Conservation (phyloP, 495 filamentous ascomycete genomes). For the Articulospora tetracladia region DNA sequence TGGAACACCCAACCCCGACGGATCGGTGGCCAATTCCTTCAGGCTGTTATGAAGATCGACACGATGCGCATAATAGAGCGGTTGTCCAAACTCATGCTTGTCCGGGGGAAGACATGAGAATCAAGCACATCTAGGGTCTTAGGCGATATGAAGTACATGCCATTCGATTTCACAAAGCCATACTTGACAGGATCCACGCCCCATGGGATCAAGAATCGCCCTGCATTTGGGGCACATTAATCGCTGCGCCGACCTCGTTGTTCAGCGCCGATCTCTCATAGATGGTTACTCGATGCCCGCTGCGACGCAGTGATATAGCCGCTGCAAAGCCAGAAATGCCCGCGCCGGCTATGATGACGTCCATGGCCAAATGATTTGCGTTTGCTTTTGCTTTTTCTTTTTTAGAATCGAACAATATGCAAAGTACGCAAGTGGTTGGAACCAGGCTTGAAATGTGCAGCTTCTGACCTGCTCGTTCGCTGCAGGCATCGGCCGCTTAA, state of each 20-base stretch:
- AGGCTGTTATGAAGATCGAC: constrained; percentile 48
- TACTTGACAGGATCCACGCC: constrained; percentile 35
- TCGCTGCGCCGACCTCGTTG: constrained; percentile 52
- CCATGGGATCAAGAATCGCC: constrained; percentile 44
- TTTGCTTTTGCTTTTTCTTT: not conserved
- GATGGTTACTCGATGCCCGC: constrained; percentile 49
- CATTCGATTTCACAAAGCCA: constrained; percentile 28
- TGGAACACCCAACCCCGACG: constrained; percentile 27
- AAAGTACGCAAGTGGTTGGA: not conserved
- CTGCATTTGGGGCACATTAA: constrained; percentile 53
- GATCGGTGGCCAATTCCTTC: constrained; percentile 36
- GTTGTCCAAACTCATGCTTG: constrained; percentile 16
- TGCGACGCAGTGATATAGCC: constrained; percentile 48
- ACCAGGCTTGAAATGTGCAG: not conserved
- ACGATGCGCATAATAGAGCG: constrained; percentile 41
- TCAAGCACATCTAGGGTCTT: constrained; percentile 23
- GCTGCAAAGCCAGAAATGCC: constrained; percentile 54
- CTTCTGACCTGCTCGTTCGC: not conserved
- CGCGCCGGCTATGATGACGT: constrained; percentile 50
- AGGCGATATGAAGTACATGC: constrained; percentile 27
- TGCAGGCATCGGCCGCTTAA: not conserved
- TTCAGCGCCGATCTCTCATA: constrained; percentile 48
- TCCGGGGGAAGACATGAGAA: constrained; percentile 29
- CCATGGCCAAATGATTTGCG: no score
- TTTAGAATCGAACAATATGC: not conserved